Conservation (phyloP, 257 asterid species). For the Solanum rostratum region DNA sequence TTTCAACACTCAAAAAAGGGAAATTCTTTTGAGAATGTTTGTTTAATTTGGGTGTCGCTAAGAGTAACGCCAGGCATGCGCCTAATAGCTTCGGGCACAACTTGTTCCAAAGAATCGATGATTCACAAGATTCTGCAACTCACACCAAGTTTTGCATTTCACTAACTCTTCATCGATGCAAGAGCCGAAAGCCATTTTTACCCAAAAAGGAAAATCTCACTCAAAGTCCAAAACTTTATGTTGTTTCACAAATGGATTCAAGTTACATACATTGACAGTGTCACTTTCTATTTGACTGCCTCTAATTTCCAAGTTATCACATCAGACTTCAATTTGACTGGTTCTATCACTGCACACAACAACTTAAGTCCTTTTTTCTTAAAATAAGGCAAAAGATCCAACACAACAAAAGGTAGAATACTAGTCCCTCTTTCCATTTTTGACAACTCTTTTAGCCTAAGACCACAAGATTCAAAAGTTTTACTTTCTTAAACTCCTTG, state of each 20-base stretch:
- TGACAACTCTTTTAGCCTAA: too few relatives aligned
- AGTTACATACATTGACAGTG: neutral
- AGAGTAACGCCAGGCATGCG: neutral
- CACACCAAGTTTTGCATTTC: constrained; percentile 12
- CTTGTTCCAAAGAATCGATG: neutral
- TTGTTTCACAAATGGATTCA: neutral
- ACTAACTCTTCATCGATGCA: constrained; percentile 39
- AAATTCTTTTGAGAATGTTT: neutral
- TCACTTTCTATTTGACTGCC: neutral
- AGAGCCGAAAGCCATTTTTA: neutral
- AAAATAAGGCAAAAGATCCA: neutral
- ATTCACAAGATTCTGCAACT: neutral
- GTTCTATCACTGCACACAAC: neutral
- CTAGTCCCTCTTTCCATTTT: neutral
- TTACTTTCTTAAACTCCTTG: neutral
- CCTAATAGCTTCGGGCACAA: neutral
- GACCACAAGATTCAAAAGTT: neutral
- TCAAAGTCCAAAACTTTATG: neutral
- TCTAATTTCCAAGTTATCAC: neutral
- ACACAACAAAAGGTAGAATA: neutral
- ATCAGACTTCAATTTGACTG: neutral
- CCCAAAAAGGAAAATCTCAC: neutral
- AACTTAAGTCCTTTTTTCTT: neutral
- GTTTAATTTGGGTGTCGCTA: neutral
- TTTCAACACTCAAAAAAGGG: neutral